These are phyloP conservation scores for Pythium dissotocum DNA, from an alignment of 352 stramenopile species.

Conservation along the genomic window DNA sequence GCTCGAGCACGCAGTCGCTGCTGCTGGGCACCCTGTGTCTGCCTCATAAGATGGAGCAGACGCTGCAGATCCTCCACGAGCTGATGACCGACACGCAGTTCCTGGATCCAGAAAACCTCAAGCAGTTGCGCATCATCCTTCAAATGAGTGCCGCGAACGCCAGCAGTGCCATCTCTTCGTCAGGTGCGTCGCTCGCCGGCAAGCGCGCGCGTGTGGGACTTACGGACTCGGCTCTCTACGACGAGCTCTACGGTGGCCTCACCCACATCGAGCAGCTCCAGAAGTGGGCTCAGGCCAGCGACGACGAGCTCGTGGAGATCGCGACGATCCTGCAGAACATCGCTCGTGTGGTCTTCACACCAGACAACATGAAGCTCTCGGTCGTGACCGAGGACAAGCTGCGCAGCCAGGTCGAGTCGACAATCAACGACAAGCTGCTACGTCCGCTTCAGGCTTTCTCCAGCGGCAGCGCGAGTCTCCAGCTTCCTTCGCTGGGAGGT, in stretches of 20 bases:
- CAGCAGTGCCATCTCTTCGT: slow-evolving; percentile 72
- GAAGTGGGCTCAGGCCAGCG: slow-evolving; percentile 63
- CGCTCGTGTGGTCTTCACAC: slow-evolving; percentile 53
- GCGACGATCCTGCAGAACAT: slow-evolving; percentile 62
- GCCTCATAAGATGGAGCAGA: slow-evolving; percentile 73
- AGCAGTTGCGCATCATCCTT: slow-evolving; percentile 71
- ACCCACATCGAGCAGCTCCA: slow-evolving; percentile 80
- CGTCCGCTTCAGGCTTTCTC: slow-evolving; percentile 31
- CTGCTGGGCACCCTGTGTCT: slow-evolving; percentile 70
- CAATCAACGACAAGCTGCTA: slow-evolving; percentile 50
- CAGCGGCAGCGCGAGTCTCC: neutral
- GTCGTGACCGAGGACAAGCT: slow-evolving; percentile 79
- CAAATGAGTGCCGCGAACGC: slow-evolving; percentile 69
- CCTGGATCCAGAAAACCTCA: slow-evolving; percentile 61
- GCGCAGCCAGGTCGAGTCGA: slow-evolving; percentile 46
- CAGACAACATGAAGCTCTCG: slow-evolving; percentile 57
- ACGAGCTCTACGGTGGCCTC: slow-evolving; percentile 72
- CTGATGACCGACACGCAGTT: slow-evolving; percentile 81
- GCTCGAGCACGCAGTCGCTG: slow-evolving; percentile 54
- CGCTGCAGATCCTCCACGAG: slow-evolving; percentile 53
- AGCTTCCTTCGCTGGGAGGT: slow-evolving; percentile 20
- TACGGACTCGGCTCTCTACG: slow-evolving; percentile 49
- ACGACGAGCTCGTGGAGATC: slow-evolving; percentile 62
- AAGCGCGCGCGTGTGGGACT: slow-evolving; percentile 61
- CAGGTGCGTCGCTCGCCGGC: slow-evolving; percentile 56